Conservation (phyloP, 805 yeast species). For the Cyberlindnera japonica region DNA sequence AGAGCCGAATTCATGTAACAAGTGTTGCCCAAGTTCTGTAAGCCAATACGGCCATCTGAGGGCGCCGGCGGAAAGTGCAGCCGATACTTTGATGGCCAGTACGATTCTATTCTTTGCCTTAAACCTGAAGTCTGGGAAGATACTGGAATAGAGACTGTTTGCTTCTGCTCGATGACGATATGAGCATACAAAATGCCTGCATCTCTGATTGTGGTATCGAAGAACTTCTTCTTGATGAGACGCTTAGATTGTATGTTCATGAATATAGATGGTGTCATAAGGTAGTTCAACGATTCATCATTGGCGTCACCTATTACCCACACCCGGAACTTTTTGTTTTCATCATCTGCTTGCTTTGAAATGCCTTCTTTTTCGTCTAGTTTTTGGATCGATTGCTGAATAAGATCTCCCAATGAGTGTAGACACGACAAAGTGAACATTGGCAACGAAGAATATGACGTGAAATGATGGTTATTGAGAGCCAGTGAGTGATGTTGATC, state of each 20-base stretch:
- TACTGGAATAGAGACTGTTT: background rate
- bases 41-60: constrained; percentile 55
- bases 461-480: constrained; percentile 6
- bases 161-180: constrained; percentile 33
- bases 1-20: constrained; percentile 95
- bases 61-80: constrained; percentile 30
- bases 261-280: constrained; percentile 29
- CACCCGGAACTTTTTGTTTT: constrained; percentile 16
- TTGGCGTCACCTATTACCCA: constrained; percentile 23
- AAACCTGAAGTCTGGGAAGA: background rate
- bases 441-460: constrained; percentile 24
- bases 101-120: constrained; percentile 18
- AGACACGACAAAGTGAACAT: constrained; percentile 33
- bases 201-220: constrained; percentile 20
- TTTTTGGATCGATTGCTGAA: constrained; percentile 15
- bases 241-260: constrained; percentile 23
- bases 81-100: constrained; percentile 36
- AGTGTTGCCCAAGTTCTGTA: constrained; percentile 78
- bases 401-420: constrained; percentile 22
- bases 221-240: constrained; percentile 24
- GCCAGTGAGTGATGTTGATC: constrained; percentile 6
- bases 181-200: constrained; percentile 24
- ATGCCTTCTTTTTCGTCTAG: constrained; percentile 17
- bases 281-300: constrained; percentile 14
- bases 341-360: constrained; percentile 2